phyloP scores from a whole-genome alignment of 371 early-diverging fungal species.

The Mortierella sp. region DNA sequence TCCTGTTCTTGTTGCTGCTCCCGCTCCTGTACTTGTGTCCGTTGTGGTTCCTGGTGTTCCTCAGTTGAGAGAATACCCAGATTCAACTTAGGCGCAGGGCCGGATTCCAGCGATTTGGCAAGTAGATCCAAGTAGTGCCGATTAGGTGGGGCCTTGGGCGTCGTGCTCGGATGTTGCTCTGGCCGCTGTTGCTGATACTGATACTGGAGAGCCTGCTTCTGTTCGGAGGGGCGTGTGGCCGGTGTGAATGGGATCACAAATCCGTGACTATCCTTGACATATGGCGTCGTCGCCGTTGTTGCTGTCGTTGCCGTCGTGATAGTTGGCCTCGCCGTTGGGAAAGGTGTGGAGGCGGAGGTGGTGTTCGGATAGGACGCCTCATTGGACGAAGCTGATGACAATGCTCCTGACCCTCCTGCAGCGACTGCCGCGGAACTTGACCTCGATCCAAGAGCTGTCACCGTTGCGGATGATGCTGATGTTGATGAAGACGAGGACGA shows the following conservation, averaged over 20 bases:
- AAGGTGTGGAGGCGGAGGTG: not conserved
- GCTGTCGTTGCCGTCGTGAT: not conserved
- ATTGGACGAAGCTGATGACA: not conserved
- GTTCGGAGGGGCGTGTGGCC: not conserved
- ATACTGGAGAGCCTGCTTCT: not conserved
- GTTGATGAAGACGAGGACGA: not conserved
- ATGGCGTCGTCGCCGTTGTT: not conserved
- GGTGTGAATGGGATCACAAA: not conserved
- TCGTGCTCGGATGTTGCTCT: constrained; percentile 28
- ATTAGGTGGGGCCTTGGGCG: constrained; percentile 36
- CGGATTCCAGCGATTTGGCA: constrained; percentile 1
- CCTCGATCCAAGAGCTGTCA: too few relatives aligned
- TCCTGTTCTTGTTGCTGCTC: not conserved
- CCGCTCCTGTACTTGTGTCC: not conserved
- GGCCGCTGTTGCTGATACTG: not conserved
- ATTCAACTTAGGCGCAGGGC: not conserved
- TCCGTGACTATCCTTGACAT: not conserved
- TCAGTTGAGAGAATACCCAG: not conserved
- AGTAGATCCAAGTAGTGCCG: constrained; percentile 33
- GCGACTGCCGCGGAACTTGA: not conserved
- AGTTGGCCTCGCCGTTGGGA: not conserved
- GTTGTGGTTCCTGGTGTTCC: not conserved
- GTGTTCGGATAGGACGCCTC: not conserved
- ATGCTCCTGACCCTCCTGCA: not conserved
- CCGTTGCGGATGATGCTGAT: not conserved